Conservation (phyloP, 345 rosid species). For the Populus davidiana region DNA sequence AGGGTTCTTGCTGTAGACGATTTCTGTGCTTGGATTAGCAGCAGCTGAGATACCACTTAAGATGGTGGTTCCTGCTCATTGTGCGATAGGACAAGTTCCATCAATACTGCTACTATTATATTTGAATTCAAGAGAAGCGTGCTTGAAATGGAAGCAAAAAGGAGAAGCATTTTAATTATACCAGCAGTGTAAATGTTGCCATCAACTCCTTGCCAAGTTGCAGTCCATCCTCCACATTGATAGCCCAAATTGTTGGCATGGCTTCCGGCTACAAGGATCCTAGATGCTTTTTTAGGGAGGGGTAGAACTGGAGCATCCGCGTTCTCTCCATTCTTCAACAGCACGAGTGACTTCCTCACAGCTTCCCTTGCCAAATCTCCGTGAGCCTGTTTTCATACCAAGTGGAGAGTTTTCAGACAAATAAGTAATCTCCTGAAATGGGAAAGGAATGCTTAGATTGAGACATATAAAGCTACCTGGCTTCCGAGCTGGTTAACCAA, state of each 20-base stretch:
- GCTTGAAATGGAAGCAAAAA: not conserved
- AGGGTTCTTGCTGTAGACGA: conserved; percentile 15
- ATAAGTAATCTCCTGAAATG: too few species aligned
- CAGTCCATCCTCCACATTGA: conserved; percentile 32
- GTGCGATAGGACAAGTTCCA: not conserved
- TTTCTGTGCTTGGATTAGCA: conserved; percentile 16
- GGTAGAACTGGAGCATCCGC: conserved; percentile 9
- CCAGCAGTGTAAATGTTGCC: conserved; percentile 22
- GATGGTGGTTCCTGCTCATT: conserved; percentile 24
- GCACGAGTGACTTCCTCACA: conserved; percentile 28
- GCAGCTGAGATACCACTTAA: conserved; percentile 10
- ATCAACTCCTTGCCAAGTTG: conserved; percentile 23
- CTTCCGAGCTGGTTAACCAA: conserved; percentile 49
- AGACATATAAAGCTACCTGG: conserved; percentile 34
- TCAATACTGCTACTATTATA: not conserved
- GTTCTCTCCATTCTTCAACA: conserved; percentile 20
- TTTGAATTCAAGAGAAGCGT: not conserved
- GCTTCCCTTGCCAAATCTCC: conserved; percentile 28
- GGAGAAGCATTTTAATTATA: not conserved
- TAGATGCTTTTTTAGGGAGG: conserved; percentile 17
- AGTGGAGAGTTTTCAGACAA: too few species aligned
- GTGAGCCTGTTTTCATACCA: conserved; percentile 7
- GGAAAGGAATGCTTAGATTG: not conserved
- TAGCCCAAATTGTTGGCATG: conserved; percentile 27
- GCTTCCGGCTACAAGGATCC: conserved; percentile 16